phyloP scores from a whole-genome alignment of 805 yeast species.

The Wickerhamomyces ciferrii region DNA sequence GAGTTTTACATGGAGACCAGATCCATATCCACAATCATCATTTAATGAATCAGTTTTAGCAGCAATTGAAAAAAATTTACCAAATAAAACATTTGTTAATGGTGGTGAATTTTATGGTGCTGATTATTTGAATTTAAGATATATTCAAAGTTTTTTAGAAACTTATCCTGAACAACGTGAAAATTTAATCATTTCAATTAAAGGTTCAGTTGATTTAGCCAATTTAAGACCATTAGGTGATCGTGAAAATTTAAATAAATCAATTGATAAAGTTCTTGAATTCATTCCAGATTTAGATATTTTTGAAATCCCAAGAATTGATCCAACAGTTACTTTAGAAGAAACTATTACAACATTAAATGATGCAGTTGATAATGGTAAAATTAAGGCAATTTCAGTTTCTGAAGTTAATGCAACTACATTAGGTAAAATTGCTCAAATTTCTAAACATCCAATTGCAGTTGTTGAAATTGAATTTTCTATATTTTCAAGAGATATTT shows the following conservation, averaged over 20 bases:
- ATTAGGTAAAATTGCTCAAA: slow-evolving; percentile 50
- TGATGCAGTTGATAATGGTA: slow-evolving; percentile 57
- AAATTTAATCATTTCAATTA: slow-evolving; percentile 57
- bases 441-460: slow-evolving; percentile 45
- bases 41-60: slow-evolving; percentile 50
- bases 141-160: slow-evolving; percentile 52
- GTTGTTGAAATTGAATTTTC: slow-evolving; percentile 81
- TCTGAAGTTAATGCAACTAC: slow-evolving; percentile 67
- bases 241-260: slow-evolving; percentile 37
- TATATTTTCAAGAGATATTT: slow-evolving; percentile 57
- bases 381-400: slow-evolving; percentile 64
- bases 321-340: slow-evolving; percentile 48
- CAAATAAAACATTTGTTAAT: slow-evolving; percentile 51
- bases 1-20: slow-evolving; percentile 70
- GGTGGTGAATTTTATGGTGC: slow-evolving; percentile 79
- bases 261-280: slow-evolving; percentile 40
- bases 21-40: slow-evolving; percentile 46
- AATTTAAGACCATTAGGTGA: slow-evolving; percentile 44
- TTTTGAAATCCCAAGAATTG: slow-evolving; percentile 74
- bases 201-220: slow-evolving; percentile 49
- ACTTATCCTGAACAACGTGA: slow-evolving; percentile 49
- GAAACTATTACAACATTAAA: slow-evolving; percentile 52
- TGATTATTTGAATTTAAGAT: slow-evolving; percentile 45
- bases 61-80: slow-evolving; percentile 36
- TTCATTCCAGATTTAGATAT: slow-evolving; percentile 46